Conservation (phyloP, 106 monocot species). For the Dioscorea dumetorum region DNA sequence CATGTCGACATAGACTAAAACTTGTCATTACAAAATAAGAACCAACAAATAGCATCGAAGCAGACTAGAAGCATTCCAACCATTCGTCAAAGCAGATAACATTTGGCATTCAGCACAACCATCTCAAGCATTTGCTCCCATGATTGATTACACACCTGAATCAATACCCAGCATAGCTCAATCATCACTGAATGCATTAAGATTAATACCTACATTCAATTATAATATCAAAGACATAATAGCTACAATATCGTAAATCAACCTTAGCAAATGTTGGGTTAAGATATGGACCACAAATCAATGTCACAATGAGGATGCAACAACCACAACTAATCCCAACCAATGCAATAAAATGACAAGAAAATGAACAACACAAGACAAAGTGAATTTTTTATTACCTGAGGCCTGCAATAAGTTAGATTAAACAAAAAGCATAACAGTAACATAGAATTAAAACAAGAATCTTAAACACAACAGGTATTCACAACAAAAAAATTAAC, state of each 20-base stretch:
- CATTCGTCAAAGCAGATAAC: constrained; percentile 50
- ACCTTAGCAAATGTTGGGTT: background rate
- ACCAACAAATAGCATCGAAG: constrained; percentile 14
- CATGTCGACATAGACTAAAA: too few relatives aligned
- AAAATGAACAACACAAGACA: too few relatives aligned
- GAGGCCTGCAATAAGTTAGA: too few relatives aligned
- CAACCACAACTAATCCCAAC: background rate
- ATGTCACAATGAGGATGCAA: background rate
- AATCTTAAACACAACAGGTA: too few relatives aligned
- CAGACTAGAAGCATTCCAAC: constrained; percentile 39
- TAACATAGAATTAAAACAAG: too few relatives aligned
- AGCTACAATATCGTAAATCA: background rate
- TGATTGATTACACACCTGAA: constrained; percentile 58
- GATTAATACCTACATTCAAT: constrained; percentile 15
- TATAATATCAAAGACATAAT: background rate
- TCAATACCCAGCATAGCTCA: constrained; percentile 31
- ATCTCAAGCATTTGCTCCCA: constrained; percentile 53
- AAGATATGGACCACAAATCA: background rate
- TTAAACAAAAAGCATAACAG: too few relatives aligned
- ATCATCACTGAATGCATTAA: background rate
- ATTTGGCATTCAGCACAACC: constrained; percentile 57
- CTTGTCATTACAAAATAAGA: too few relatives aligned
- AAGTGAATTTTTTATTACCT: too few relatives aligned
- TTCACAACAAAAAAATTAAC: too few relatives aligned
- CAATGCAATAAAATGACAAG: too few relatives aligned